Percentiles rank a stretch among this genome's conserved stretches.
phyloP scores from a whole-genome alignment of 805 yeast species.

The Kodamaea kaohsiungensis region DNA sequence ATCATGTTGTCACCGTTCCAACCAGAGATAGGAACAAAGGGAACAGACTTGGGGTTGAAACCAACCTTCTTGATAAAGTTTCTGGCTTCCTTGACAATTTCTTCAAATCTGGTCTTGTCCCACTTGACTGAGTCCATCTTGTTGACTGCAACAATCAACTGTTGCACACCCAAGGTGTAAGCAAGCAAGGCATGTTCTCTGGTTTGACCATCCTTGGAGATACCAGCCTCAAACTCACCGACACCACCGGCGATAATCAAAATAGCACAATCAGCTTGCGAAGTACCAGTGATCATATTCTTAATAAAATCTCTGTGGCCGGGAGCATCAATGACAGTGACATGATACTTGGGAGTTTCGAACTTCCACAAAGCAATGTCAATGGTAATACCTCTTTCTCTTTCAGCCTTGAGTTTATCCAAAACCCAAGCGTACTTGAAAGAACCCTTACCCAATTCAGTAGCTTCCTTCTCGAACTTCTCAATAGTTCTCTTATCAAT shows the following conservation, averaged over 20 bases:
- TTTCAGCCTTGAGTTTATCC: slow-evolving; percentile 93
- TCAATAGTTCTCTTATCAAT: slow-evolving; percentile 97
- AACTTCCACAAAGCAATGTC: slow-evolving; percentile 88
- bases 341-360: slow-evolving; percentile 87
- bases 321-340: slow-evolving; percentile 96
- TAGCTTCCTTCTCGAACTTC: slow-evolving; percentile 97
- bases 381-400: slow-evolving; percentile 96
- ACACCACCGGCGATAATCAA: slow-evolving; percentile 97
- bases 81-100: slow-evolving; percentile 99
- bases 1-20: slow-evolving; percentile 96
- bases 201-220: slow-evolving; percentile 98
- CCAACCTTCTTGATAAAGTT: slow-evolving; percentile 89
- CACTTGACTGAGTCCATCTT: slow-evolving; percentile 96
- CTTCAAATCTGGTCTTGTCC: slow-evolving; percentile 99
- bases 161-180: slow-evolving; percentile 98
- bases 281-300: slow-evolving; percentile 99
- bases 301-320: slow-evolving; percentile 99
- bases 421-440: slow-evolving; percentile 97
- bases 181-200: slow-evolving; percentile 98
- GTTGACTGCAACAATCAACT: slow-evolving; percentile 96
- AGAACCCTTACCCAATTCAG: slow-evolving; percentile 95
- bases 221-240: slow-evolving; percentile 96
- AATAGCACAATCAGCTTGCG: slow-evolving; percentile 99
- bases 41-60: slow-evolving; percentile 82
- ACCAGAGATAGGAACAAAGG: slow-evolving; percentile 90